These are phyloP conservation scores for Atalantia buxifolia DNA, from an alignment of 345 rosid species.

Conservation along the genomic window DNA sequence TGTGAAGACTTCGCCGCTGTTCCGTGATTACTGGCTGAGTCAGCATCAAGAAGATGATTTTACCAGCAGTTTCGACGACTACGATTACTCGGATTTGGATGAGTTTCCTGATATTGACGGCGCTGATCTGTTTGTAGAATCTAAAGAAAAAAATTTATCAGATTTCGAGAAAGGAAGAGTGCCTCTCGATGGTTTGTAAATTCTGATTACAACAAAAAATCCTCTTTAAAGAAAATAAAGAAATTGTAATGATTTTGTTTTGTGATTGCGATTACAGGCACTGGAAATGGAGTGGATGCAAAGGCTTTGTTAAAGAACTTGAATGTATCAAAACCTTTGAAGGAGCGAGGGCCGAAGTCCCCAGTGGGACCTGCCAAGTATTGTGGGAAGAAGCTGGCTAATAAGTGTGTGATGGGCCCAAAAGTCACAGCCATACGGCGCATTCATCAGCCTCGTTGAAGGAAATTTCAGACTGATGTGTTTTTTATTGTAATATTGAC, in stretches of 20 bases:
- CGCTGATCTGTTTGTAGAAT: neutral
- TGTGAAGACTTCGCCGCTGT: conserved; percentile 37
- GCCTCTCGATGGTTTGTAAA: neutral
- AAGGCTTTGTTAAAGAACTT: conserved; percentile 17
- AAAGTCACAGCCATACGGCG: neutral
- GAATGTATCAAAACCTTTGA: conserved; percentile 1
- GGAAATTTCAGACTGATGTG: neutral
- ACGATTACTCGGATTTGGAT: conserved; percentile 4
- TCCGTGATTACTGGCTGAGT: conserved; percentile 40
- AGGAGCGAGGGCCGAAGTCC: conserved; percentile 10
- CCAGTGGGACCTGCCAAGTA: neutral
- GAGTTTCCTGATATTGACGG: neutral
- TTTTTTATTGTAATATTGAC: neutral
- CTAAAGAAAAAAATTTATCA: neutral
- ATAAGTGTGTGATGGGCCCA: neutral
- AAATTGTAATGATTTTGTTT: neutral
- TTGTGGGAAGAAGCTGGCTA: conserved; percentile 19
- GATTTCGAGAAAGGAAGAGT: neutral
- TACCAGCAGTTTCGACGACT: conserved; percentile 10
- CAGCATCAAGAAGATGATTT: conserved; percentile 28
- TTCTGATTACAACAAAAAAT: no score
- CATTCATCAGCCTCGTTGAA: conserved; percentile 37
- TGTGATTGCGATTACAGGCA: conserved; percentile 10
- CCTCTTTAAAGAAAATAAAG: no score
- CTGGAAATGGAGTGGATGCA: neutral